Evolutionary conservation across 169 alveolate species (phyloP).

Genomic region (Eimeria brunetti): DNA sequence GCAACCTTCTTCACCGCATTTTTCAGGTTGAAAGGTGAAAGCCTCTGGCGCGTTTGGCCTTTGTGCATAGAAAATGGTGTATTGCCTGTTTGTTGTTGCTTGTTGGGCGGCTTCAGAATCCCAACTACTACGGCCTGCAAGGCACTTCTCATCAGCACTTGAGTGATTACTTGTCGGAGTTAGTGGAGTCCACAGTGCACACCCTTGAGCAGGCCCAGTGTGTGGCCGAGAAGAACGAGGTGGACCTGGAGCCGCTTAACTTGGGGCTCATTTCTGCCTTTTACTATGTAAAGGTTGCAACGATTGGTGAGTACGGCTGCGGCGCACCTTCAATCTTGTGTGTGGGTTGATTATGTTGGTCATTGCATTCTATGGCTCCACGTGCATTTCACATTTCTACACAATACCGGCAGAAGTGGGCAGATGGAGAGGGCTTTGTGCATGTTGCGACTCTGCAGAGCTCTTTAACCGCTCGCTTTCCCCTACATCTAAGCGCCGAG

Average conservation of each 20-base stretch:
- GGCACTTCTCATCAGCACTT: slow-evolving; percentile 95
- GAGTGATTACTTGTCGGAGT: slow-evolving; percentile 96
- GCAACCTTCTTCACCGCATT: neutral
- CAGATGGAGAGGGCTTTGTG: neutral
- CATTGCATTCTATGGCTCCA: neutral
- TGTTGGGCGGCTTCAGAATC: slow-evolving; percentile 92
- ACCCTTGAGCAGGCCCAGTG: slow-evolving; percentile 96
- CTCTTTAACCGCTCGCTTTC: slow-evolving; percentile 87
- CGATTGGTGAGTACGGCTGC: slow-evolving; percentile 78
- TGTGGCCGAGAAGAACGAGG: slow-evolving; percentile 94
- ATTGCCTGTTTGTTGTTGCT: neutral
- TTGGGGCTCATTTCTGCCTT: slow-evolving; percentile 91
- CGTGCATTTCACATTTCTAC: neutral
- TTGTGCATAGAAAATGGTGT: neutral
- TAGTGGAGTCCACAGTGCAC: slow-evolving; percentile 96
- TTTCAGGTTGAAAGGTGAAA: neutral
- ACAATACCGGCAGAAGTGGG: neutral
- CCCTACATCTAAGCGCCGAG: slow-evolving; percentile 86
- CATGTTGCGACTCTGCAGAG: slow-evolving; percentile 58
- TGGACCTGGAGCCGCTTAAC: slow-evolving; percentile 88
- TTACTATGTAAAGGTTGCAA: slow-evolving; percentile 82
- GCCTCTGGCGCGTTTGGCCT: neutral
- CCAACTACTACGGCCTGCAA: slow-evolving; percentile 98
- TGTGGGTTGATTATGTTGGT: neutral
- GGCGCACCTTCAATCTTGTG: neutral